phyloP scores from a whole-genome alignment of 2,329 filamentous ascomycete species.

The Xylariaceae sp. region DNA sequence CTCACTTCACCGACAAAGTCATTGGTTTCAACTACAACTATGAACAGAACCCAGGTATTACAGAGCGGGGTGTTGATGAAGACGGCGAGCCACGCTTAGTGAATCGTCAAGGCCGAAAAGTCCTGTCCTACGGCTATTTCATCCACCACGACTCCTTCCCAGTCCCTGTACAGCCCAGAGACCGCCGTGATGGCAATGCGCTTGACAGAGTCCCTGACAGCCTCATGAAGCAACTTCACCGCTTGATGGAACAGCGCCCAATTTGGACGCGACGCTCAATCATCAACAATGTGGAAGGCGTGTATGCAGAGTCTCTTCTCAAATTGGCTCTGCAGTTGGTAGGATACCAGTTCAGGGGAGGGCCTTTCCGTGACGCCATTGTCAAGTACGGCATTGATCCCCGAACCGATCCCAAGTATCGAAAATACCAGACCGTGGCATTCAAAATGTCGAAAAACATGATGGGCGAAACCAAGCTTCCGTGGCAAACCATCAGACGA shows the following conservation, averaged over 20 bases:
- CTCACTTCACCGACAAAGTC: constrained; percentile 70
- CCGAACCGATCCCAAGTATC: constrained; percentile 69
- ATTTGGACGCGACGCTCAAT: constrained; percentile 85
- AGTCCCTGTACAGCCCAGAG: constrained; percentile 58
- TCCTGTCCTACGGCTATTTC: constrained; percentile 56
- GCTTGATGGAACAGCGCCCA: constrained; percentile 69
- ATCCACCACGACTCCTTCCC: constrained; percentile 61
- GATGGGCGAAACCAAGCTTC: constrained; percentile 43
- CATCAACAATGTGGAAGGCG: constrained; percentile 64
- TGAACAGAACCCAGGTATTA: constrained; percentile 79
- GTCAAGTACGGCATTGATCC: constrained; percentile 86
- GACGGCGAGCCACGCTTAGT: constrained; percentile 51
- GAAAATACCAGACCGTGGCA: constrained; percentile 83
- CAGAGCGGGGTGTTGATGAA: constrained; percentile 55
- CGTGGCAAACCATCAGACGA: constrained; percentile 50
- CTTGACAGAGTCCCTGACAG: constrained; percentile 60
- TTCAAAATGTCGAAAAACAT: constrained; percentile 67
- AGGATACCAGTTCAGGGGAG: constrained; percentile 88
- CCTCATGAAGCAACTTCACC: constrained; percentile 62
- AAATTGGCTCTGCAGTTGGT: constrained; percentile 79
- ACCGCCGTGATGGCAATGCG: constrained; percentile 49
- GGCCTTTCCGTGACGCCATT: constrained; percentile 87
- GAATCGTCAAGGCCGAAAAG: constrained; percentile 56
- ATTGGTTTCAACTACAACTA: constrained; percentile 79
- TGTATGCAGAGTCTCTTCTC: constrained; percentile 55